Base-by-base conservation (phyloP, 805 yeast species). In the Monosporozyma siamensis region DNA sequence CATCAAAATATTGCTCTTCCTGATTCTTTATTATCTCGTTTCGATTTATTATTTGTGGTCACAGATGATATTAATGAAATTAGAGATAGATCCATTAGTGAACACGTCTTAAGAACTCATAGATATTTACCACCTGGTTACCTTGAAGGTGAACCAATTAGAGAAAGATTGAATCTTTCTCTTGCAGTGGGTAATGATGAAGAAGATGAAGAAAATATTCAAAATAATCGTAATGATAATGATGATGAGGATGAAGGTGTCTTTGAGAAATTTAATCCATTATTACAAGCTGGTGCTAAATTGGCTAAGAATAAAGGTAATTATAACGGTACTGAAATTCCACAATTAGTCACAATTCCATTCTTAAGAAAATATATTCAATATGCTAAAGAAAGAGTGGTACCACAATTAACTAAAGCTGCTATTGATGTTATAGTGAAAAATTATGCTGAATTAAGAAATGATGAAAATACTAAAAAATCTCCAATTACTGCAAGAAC, bases 401-500 rank as follows among this genome's bases (percentile, higher is more conserved):
- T 75, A 55, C 98, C 98, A 3, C 81, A 75, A 25, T 69, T 92
- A 48, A 78, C 94, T 4, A 71, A 78, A 47, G 75, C 68, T 39
- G 96, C 97, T 1, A 75, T 88, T 8, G 82, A 79, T 42, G 75
- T 81, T 60, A 87, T 92, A 55, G 92, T 88, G 18, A 75, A 74
- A 42, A 77, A 83, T 14, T 92, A 90, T 59, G 69, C 95, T 2
- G 78, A 79, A 10, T 70, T 92, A 50, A 77, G 98, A 68, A 89
- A 88, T 60, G 84, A 82, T 49, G 82, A 80, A 55, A 83, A 80
- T 51, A 75, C 82, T 41, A 74, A 79, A 56, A 89, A 96, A 0
- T 82, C 95, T 1, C 97, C 98, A 29, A 85, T 90, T 51, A 90
- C 98, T 2, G 95, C 97, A n/a, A 84, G 98, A 78, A 92, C 97